Base-by-base conservation (phyloP, 345 rosid species). In the Eucalyptus regnans region DNA sequence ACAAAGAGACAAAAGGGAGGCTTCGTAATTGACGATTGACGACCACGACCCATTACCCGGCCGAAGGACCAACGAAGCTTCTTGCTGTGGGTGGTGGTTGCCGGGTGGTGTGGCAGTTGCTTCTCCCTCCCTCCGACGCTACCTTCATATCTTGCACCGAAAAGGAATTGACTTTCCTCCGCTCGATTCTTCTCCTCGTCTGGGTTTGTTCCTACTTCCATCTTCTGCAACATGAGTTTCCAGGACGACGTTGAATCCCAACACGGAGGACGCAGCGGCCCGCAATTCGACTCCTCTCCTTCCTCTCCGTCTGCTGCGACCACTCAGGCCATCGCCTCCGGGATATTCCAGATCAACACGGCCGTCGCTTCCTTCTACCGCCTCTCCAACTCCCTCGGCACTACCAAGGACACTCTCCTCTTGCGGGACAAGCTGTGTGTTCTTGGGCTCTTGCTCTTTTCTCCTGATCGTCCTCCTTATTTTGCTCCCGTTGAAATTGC, bases 321-420 rank as follows among this genome's bases (percentile, higher is more conserved):
- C 44, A 93, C 98, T 62, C 98, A 93, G 89, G 94, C 94, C 14
- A 96, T 96, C 33, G 97, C 96, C 23, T 93, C 97, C 51, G 96
- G 96, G 13, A 93, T 96, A 79, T 96, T 96, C 92, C 93, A 94
- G 91, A 93, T 95, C 86, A 93, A 94, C 91, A 96, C 96, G 7
- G 96, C 97, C 54, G 92, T 96, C 51, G 92, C 92, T 88, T 91
- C 95, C 89, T 95, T 96, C 90, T 90, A 90, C 88, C 98, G 96
- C 41, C 99, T 96, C 90, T 95, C 96, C 89, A 92, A 93, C 92
- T 93, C 96, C 51, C 95, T 96, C 37, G 97, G 97, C 51, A 95
- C 98, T 85, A 93, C 95, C 9, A 96, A 93, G 68, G 99, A 96
- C 89, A 96, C 99, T 87, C 89, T 92, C 89, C 92, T 94, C 27